Evolutionary conservation across 352 stramenopile species (phyloP), one percentile per base, ranked within the genome.

Genomic region (Pythium aquatile): DNA sequence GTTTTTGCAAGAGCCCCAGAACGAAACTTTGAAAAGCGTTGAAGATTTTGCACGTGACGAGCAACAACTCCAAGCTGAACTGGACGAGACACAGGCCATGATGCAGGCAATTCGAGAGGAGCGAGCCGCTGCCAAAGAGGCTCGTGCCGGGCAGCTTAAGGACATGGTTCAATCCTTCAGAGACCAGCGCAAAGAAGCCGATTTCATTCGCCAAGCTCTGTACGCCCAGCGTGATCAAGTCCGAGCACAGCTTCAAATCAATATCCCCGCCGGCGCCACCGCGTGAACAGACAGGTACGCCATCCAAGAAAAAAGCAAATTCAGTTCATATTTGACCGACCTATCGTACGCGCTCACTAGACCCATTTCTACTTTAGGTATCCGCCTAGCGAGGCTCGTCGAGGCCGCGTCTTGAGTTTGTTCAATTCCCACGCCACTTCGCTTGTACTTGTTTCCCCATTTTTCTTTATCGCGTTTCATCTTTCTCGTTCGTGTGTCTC

Each of bases 401-500:
- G 39, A 58, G 58, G 35, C 44, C 35, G 33, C 24, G 47, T 46
- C 58, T 66, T 54, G 39, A 44, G 24, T 59, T 60, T 24, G 11
- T 63, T 63, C 51, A 51, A 46, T 62, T 60, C 48, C 37, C 47
- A 62, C 62, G 46, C 35, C 63, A 61, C 39, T 28, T 33, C 20
- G 13, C 24, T 58, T 59, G 57, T 53, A 17, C 20, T 64, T 44
- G 9, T 58, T 42, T 61, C 37, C 20, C 28, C 42, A 44, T 56
- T 49, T n/a, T 49, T 68, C 20, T 56, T 54, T 56, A 42, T 46
- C 49, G 30, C 9, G 20, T 52, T 51, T 58, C 63, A 56, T 74
- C 28, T 7, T 52, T 32, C 39, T 77, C 65, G 76, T 69, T 63
- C 72, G 68, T 57, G 73, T 74, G 56, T 20, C 61, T 64, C 13